Percentiles rank a stretch among this genome's conserved stretches.
Evolutionary conservation across 1,284 basidiomycete species (phyloP).

Genomic region (Lentinula novae-zelandiae): DNA sequence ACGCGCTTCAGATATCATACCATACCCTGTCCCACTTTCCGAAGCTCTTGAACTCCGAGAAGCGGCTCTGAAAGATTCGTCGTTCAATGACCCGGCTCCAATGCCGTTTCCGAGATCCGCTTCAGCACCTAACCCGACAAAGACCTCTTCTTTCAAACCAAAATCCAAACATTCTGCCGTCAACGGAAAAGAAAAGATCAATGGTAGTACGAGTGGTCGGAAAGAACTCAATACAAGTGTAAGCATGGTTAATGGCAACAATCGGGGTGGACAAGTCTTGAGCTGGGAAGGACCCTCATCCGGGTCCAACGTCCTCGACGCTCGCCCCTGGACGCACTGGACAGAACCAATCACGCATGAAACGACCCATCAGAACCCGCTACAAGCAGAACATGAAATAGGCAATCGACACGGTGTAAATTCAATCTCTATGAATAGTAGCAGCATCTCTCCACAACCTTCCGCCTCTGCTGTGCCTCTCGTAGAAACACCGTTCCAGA

Average conservation of each 20-base stretch:
- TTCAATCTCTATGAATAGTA: background rate
- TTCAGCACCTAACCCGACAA: conserved; percentile 12
- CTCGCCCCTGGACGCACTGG: conserved; percentile 16
- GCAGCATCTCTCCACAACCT: background rate
- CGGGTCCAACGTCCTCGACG: conserved; percentile 9
- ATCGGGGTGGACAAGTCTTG: conserved; percentile 16
- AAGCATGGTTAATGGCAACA: conserved; percentile 10
- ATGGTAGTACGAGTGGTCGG: conserved; percentile 22
- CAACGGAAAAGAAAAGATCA: conserved; percentile 40
- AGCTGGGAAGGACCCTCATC: conserved; percentile 10
- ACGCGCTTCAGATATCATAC: conserved; percentile 56
- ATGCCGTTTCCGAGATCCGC: conserved; percentile 31
- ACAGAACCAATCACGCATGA: conserved; percentile 8
- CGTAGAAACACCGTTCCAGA: conserved; percentile 1
- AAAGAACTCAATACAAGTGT: background rate
- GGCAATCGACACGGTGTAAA: background rate
- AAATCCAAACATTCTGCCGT: conserved; percentile 35
- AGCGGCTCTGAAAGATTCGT: conserved; percentile 52
- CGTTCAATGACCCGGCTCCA: conserved; percentile 57
- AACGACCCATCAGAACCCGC: background rate
- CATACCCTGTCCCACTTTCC: conserved; percentile 52
- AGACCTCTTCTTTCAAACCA: conserved; percentile 25
- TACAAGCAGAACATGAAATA: background rate
- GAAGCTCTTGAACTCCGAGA: conserved; percentile 56
- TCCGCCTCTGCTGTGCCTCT: background rate